Conservation (phyloP, 208 protist species). For the Acanthamoeba triangularis region DNA sequence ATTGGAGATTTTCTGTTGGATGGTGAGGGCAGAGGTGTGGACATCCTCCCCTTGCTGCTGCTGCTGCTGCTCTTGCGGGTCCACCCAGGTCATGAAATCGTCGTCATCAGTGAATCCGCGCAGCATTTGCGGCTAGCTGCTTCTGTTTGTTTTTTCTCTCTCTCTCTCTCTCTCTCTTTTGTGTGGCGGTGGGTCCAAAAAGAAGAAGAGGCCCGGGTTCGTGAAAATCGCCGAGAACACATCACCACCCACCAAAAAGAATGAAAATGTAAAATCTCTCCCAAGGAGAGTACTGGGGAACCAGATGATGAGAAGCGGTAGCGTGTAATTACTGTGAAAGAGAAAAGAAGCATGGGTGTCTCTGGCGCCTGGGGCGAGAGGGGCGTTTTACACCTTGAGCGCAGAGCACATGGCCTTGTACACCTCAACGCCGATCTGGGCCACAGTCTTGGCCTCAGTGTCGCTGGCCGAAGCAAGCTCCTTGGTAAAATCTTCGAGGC, state of each 20-base stretch:
- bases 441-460: conserved; percentile 49
- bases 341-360: too few species aligned
- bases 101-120: background rate
- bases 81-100: conserved; percentile 12
- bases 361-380: too few species aligned
- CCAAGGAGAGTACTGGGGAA: too few species aligned
- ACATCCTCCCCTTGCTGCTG: background rate
- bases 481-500: conserved; percentile 67
- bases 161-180: too few species aligned
- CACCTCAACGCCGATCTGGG: conserved; percentile 79
- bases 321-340: too few species aligned
- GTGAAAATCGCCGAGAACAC: too few species aligned
- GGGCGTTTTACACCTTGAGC: conserved; percentile 35
- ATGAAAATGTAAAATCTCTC: too few species aligned
- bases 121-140: background rate
- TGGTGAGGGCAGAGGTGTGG: background rate
- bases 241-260: too few species aligned
- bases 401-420: conserved; percentile 76
- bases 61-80: background rate
- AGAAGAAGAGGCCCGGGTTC: too few species aligned
- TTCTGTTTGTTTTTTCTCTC: background rate
- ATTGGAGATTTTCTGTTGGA: conserved; percentile 33
- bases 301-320: too few species aligned
- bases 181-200: too few species aligned
- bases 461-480: conserved; percentile 43